Conservation (phyloP, 2,329 filamentous ascomycete species). For the Tolypocladium paradoxum region DNA sequence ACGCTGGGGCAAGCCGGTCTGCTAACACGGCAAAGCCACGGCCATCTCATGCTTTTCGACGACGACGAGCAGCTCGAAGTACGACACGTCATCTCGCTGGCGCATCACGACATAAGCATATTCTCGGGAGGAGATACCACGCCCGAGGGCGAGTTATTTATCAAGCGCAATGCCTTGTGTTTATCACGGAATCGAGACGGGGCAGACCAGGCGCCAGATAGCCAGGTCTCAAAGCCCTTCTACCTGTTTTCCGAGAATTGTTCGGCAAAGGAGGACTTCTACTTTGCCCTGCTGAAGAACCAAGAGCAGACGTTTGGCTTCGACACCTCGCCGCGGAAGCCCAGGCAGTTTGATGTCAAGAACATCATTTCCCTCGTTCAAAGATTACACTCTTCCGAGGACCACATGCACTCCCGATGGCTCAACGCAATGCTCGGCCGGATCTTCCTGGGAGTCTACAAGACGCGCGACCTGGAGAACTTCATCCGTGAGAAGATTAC, state of each 20-base stretch:
- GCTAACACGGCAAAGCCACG: slow-evolving; percentile 49
- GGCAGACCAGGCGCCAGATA: slow-evolving; percentile 44
- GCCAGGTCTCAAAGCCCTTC: slow-evolving; percentile 64
- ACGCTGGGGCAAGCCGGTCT: background rate
- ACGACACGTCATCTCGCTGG: slow-evolving; percentile 86
- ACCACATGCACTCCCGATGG: slow-evolving; percentile 84
- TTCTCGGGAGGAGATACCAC: slow-evolving; percentile 70
- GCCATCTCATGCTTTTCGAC: slow-evolving; percentile 95
- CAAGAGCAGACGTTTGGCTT: slow-evolving; percentile 58
- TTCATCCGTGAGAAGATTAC: slow-evolving; percentile 77
- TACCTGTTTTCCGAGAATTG: slow-evolving; percentile 92
- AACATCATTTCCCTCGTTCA: slow-evolving; percentile 87
- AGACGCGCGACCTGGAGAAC: slow-evolving; percentile 69
- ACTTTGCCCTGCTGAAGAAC: slow-evolving; percentile 80
- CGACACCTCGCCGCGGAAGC: slow-evolving; percentile 48
- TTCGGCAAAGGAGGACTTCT: slow-evolving; percentile 97
- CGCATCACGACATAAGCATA: slow-evolving; percentile 75
- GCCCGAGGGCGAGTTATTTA: slow-evolving; percentile 87
- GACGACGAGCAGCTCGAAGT: slow-evolving; percentile 93
- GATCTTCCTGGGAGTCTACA: slow-evolving; percentile 79
- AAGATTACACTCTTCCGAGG: slow-evolving; percentile 80
- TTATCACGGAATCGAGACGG: slow-evolving; percentile 54
- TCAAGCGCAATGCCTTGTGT: slow-evolving; percentile 85
- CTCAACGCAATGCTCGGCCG: slow-evolving; percentile 85
- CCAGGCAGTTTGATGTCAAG: slow-evolving; percentile 69